These are phyloP conservation scores for Lodderomyces jiufengensis DNA, from an alignment of 1,139 yeast genomes.

Conservation along the genomic window DNA sequence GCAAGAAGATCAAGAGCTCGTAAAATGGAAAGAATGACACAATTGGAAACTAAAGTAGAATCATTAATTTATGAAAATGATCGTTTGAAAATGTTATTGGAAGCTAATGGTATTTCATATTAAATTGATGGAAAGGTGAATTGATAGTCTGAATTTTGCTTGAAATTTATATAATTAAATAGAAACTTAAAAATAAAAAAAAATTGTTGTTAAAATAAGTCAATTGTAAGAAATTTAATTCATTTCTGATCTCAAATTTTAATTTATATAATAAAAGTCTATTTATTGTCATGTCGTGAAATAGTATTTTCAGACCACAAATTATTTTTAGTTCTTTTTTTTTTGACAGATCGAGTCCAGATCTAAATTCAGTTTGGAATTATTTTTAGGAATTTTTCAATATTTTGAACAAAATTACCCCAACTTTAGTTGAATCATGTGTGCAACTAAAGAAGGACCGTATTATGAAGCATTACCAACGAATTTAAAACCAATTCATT, in stretches of 20 bases:
- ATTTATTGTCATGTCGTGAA: too few species aligned
- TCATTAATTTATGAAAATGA: conserved; percentile 53
- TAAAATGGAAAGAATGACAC: conserved; percentile 83
- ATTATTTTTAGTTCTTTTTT: too few species aligned
- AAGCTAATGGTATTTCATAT: conserved; percentile 20
- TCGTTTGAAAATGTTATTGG: conserved; percentile 50
- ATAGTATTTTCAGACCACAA: too few species aligned
- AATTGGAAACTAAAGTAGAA: conserved; percentile 76
- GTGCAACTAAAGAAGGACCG: conserved; percentile 11
- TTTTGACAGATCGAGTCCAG: too few species aligned
- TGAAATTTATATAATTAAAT: background rate
- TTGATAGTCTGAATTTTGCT: conserved; percentile 1
- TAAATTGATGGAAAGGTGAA: conserved; percentile 4
- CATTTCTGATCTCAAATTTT: too few species aligned
- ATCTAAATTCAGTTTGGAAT: too few species aligned
- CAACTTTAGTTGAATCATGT: too few species aligned
- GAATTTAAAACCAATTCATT: conserved; percentile 40
- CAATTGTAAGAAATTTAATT: too few species aligned
- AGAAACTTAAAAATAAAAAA: background rate
- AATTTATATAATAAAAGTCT: too few species aligned
- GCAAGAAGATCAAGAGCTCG: conserved; percentile 95
- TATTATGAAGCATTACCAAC: conserved; percentile 46
- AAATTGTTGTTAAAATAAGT: background rate
- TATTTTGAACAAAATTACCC: too few species aligned
- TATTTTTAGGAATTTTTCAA: too few species aligned